phyloP scores from a whole-genome alignment of 805 yeast species.

The Candida stauntonica region DNA sequence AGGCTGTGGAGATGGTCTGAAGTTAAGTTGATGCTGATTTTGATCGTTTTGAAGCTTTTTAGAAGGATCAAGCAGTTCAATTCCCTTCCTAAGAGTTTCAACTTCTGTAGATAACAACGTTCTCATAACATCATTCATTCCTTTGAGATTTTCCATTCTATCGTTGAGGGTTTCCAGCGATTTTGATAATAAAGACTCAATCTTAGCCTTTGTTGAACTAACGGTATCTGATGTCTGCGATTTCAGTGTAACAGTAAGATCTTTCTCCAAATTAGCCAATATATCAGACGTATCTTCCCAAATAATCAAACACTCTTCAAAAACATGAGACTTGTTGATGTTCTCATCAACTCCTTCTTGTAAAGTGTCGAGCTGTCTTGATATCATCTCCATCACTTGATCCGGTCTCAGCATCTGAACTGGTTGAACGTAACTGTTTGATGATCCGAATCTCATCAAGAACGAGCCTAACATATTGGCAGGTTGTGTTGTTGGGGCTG shows the following conservation, averaged over 20 bases:
- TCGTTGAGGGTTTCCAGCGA: constrained; percentile 9
- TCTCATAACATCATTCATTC: constrained; percentile 12
- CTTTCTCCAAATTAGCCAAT: constrained; percentile 18
- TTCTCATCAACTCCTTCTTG: constrained; percentile 14
- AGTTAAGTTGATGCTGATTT: background rate
- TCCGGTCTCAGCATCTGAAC: constrained; percentile 4
- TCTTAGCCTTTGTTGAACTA: constrained; percentile 8
- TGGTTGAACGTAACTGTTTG: constrained; percentile 8
- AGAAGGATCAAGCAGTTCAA: constrained; percentile 15
- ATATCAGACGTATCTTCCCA: constrained; percentile 21
- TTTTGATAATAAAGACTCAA: constrained; percentile 3
- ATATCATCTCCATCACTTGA: constrained; percentile 18
- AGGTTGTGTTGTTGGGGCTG: constrained; percentile 1
- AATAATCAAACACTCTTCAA: constrained; percentile 18
- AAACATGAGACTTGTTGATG: constrained; percentile 11
- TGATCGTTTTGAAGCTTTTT: background rate
- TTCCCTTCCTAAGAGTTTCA: constrained; percentile 15
- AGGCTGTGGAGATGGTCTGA: constrained; percentile 12
- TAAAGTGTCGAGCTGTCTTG: constrained; percentile 20
- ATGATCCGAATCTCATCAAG: constrained; percentile 15
- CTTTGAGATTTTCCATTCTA: constrained; percentile 9
- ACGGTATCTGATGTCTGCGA: constrained; percentile 6
- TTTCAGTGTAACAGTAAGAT: constrained; percentile 17
- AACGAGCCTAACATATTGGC: constrained; percentile 13
- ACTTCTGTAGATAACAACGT: constrained; percentile 19